Evolutionary conservation across 179 eudicot species (phyloP).

Genomic region (Carnegiea gigantea): DNA sequence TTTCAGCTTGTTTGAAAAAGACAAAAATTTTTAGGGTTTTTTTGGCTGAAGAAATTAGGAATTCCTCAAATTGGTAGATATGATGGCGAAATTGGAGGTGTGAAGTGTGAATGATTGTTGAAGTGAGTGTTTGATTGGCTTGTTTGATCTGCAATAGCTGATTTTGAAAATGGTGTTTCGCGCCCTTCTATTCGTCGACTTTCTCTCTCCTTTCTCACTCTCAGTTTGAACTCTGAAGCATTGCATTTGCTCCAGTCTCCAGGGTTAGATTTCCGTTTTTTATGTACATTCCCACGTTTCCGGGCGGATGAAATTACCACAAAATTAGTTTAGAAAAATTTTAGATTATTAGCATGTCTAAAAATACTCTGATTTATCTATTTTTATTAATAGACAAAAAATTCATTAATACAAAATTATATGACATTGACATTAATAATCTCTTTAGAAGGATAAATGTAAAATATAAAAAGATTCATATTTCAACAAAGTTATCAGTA

Average conservation of each 20-base stretch:
- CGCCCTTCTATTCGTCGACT: slow-evolving; percentile 2
- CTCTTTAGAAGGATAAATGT: too few relatives aligned
- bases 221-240: neutral
- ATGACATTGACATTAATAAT: too few relatives aligned
- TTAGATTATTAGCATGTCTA: too few relatives aligned
- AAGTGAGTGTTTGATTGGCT: neutral
- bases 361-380: too few relatives aligned
- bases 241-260: neutral
- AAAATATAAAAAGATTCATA: too few relatives aligned
- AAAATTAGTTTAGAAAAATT: too few relatives aligned
- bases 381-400: too few relatives aligned
- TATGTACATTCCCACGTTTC: too few relatives aligned
- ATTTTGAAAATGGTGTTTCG: slow-evolving; percentile 20
- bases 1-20: neutral
- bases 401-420: too few relatives aligned
- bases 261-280: too few relatives aligned
- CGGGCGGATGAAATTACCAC: too few relatives aligned
- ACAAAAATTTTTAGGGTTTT: slow-evolving; percentile 23
- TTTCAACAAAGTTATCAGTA: too few relatives aligned
- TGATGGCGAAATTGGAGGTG: neutral
- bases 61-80: neutral
- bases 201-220: neutral
- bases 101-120: neutral
- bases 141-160: neutral
- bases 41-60: neutral